Evolutionary conservation across 495 filamentous ascomycete species (phyloP).

Genomic region (Aspergillus diversus): DNA sequence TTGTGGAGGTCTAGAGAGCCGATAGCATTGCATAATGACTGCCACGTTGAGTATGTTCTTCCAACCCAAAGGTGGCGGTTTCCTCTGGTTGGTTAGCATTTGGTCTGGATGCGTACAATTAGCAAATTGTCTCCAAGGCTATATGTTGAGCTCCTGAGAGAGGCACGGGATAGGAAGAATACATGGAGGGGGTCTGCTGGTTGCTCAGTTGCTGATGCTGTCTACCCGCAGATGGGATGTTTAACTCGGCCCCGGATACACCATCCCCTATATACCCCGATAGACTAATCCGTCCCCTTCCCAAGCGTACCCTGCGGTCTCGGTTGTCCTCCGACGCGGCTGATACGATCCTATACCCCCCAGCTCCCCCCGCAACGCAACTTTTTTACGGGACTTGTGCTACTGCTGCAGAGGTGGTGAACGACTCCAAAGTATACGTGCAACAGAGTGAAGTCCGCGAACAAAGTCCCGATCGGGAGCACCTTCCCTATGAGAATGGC

Average conservation of each 20-base stretch:
- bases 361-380: conserved; percentile 64
- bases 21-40: conserved; percentile 47
- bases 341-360: conserved; percentile 79
- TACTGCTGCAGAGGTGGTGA: conserved; percentile 42
- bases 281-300: conserved; percentile 90
- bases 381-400: conserved; percentile 78
- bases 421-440: conserved; percentile 51
- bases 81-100: conserved; percentile 20
- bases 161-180: conserved; percentile 4
- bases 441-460: conserved; percentile 48
- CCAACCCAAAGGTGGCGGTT: conserved; percentile 31
- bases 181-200: conserved; percentile 29
- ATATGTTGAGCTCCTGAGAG: conserved; percentile 20
- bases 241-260: conserved; percentile 69
- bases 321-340: conserved; percentile 83
- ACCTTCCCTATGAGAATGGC: conserved; percentile 43
- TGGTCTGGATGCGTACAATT: conserved; percentile 16
- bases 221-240: conserved; percentile 51
- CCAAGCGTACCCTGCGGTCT: conserved; percentile 82
- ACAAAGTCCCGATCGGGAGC: conserved; percentile 53
- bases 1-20: conserved; percentile 37
- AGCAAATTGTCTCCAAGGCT: conserved; percentile 14
- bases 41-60: conserved; percentile 54
- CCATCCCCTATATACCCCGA: conserved; percentile 79
- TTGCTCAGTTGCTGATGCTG: conserved; percentile 48